Conservation (phyloP, 2,329 filamentous ascomycete species). For the Cladosporium sp. region DNA sequence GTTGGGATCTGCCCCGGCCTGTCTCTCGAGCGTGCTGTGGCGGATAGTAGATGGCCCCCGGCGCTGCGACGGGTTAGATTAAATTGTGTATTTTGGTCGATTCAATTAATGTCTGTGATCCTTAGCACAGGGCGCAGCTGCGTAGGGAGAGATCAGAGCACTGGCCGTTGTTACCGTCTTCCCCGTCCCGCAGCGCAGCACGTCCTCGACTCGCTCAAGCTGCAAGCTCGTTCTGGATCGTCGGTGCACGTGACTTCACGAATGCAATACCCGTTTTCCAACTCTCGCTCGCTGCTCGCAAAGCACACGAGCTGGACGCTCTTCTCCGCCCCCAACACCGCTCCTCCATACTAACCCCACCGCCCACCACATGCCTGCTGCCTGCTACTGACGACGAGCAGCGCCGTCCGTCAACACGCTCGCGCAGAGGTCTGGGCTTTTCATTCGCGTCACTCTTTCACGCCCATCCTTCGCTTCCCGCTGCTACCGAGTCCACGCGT, state of each 20-base stretch:
- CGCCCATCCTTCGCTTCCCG: constrained; percentile 8
- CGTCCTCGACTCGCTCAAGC: no score
- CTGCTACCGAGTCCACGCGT: constrained; percentile 9
- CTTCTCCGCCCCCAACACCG: constrained; percentile 1
- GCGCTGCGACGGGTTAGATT: neutral
- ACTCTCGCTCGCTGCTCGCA: constrained; percentile 1
- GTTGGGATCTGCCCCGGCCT: neutral
- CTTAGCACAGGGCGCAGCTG: neutral
- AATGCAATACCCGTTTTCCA: neutral
- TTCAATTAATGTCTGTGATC: constrained; percentile 7
- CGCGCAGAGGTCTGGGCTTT: constrained; percentile 12
- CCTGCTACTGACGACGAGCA: constrained; percentile 19
- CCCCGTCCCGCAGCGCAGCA: neutral
- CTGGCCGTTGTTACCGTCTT: neutral
- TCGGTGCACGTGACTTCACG: neutral
- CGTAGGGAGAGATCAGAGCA: neutral
- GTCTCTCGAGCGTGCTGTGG: neutral
- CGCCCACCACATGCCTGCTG: constrained; percentile 18
- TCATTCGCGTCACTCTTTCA: constrained; percentile 12
- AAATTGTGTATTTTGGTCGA: neutral
- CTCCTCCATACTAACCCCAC: constrained; percentile 14
- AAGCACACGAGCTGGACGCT: constrained; percentile 12
- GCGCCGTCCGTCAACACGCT: constrained; percentile 17
- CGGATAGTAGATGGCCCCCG: neutral
- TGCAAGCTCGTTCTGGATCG: neutral